Evolutionary conservation across 805 yeast genomes (phyloP).

Genomic region (Barnettozyma pratensis): DNA sequence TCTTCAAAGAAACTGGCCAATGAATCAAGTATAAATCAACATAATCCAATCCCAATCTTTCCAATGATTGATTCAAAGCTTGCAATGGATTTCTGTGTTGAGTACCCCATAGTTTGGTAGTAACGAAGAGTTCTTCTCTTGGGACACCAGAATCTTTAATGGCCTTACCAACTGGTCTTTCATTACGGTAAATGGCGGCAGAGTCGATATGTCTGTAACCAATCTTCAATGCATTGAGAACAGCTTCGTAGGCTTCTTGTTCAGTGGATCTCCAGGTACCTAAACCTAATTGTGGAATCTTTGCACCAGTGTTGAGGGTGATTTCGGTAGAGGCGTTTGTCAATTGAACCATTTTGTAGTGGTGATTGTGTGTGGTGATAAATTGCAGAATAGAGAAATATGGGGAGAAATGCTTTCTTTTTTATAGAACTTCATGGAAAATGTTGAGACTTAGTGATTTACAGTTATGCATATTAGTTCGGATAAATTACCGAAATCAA

Average conservation of each 20-base stretch:
- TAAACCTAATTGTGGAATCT: conserved; percentile 48
- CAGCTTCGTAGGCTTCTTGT: conserved; percentile 22
- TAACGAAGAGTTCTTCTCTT: conserved; percentile 60
- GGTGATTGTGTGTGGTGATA: too few relatives aligned
- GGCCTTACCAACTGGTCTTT: conserved; percentile 50
- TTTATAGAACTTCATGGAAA: too few relatives aligned
- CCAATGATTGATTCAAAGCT: conserved; percentile 54
- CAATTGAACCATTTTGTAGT: conserved; percentile 6
- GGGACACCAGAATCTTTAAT: conserved; percentile 51
- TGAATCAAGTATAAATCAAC: conserved; percentile 77
- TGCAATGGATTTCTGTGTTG: conserved; percentile 38
- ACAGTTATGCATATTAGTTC: too few relatives aligned
- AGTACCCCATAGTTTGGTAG: conserved; percentile 65
- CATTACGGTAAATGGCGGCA: conserved; percentile 54
- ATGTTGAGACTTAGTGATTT: too few relatives aligned
- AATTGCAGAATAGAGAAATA: too few relatives aligned
- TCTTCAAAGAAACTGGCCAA: conserved; percentile 66
- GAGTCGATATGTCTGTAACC: conserved; percentile 65
- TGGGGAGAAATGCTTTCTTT: too few relatives aligned
- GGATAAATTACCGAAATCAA: too few relatives aligned
- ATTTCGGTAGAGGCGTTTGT: conserved; percentile 7
- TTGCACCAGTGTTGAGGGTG: conserved; percentile 42
- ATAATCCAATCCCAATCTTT: conserved; percentile 64
- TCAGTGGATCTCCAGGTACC: conserved; percentile 44
- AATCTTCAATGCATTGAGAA: conserved; percentile 12